Conservation (phyloP, 2,329 filamentous ascomycete genomes). For the Teratosphaeriaceae sp. region DNA sequence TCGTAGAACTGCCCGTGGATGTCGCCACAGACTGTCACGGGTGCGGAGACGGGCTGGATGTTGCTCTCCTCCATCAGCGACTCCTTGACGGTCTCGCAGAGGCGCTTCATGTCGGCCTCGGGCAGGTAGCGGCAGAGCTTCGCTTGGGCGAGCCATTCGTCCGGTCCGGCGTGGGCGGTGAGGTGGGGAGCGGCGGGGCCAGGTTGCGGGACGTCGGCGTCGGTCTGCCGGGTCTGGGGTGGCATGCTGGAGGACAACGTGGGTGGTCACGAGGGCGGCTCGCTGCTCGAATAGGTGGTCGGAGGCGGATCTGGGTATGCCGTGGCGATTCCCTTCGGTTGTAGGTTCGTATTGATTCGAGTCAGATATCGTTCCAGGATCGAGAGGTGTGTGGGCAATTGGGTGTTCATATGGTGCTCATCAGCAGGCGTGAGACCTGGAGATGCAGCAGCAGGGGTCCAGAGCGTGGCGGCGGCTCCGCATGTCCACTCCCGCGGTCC, state of each 20-base stretch:
- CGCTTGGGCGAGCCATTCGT: conserved; percentile 95
- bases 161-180: conserved; percentile 73
- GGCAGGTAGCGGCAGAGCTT: conserved; percentile 97
- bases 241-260: conserved; percentile 3
- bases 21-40: conserved; percentile 94
- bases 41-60: conserved; percentile 94
- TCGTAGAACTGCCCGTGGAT: conserved; percentile 99
- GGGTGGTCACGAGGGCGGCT: conserved; percentile 6
- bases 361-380: not conserved
- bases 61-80: conserved; percentile 99
- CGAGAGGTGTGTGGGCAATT: not conserved
- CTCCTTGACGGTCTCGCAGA: conserved; percentile 98
- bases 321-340: too few species aligned
- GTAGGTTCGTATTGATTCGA: not conserved
- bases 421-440: not conserved
- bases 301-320: too few species aligned
- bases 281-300: not conserved
- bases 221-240: conserved; percentile 41
- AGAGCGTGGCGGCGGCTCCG: not conserved
- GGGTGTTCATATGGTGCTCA: not conserved
- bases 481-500: not conserved
- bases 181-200: conserved; percentile 87
- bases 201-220: conserved; percentile 68
- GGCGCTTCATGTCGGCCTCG: conserved; percentile 94
- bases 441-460: not conserved